Evolutionary conservation across 2,329 filamentous ascomycete species (phyloP).

Genomic region (Exserohilum rostratum): DNA sequence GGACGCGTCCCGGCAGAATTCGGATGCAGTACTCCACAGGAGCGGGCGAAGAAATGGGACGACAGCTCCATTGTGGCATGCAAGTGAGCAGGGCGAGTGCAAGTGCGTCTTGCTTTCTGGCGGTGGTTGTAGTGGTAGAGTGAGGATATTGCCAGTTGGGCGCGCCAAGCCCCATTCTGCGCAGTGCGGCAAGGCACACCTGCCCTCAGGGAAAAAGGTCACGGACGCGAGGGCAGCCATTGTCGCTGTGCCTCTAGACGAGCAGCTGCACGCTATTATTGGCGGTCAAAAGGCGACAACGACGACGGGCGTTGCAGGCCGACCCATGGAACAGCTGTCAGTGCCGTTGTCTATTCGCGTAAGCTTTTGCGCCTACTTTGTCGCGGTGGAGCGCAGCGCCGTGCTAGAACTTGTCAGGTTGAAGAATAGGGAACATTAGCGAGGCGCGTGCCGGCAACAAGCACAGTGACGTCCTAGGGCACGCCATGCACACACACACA

Average conservation of each 20-base stretch:
- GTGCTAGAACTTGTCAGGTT: conserved; percentile 18
- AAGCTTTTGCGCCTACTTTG: conserved; percentile 15
- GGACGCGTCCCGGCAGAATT: conserved; percentile 14
- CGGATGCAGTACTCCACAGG: conserved; percentile 20
- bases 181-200: conserved; percentile 9
- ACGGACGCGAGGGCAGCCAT: neutral
- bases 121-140: neutral
- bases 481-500: neutral
- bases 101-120: conserved; percentile 1
- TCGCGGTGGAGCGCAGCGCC: conserved; percentile 12
- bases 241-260: no score
- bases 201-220: neutral
- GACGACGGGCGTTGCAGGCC: neutral
- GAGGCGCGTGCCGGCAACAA: conserved; percentile 9
- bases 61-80: no score
- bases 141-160: neutral
- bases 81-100: neutral
- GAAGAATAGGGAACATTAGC: conserved; percentile 13
- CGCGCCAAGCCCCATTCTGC: conserved; percentile 1
- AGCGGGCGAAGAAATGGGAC: neutral
- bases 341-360: conserved; percentile 14
- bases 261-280: conserved; percentile 1
- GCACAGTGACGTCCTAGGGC: conserved; percentile 17
- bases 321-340: conserved; percentile 17
- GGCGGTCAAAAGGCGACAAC: conserved; percentile 3